Base-by-base conservation (phyloP, 1,284 basidiomycete genomes). In the Xanthoconium separans region DNA sequence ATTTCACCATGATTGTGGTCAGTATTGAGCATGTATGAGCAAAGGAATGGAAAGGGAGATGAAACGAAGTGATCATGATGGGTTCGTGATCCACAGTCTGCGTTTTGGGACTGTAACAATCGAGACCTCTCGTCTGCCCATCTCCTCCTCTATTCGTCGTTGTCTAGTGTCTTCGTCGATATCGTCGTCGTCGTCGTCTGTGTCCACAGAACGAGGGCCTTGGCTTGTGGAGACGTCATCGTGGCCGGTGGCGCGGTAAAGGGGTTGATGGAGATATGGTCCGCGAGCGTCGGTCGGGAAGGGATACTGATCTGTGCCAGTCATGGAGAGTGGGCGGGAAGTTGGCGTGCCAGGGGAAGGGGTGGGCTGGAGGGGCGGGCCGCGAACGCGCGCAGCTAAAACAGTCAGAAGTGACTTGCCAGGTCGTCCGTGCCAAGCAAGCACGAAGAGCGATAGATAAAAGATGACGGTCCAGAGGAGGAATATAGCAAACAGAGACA, bases 81-180 rank as follows among this genome's bases (percentile, higher is more conserved):
- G 87, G 66, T 91, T 91, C 50, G 81, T 77, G 47, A 91, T 79
- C 77, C 82, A 83, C 53, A 91, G 72, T 63, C 80, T 83, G 59
- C 87, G 85, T 65, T 81, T 85, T 29, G 89, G 89, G 36, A 90
- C 83, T 15, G 89, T 91, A 57, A 91, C 81, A 63, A 91, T 89
- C 24, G 86, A 87, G 30, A 91, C 87, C 58, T 91, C 87, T 51
- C 88, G 79, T 62, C 88, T 77, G 39, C 77, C 82, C 79, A 91
- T 88, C 69, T 91, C 89, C 53, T 87, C 83, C 67, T 91, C 89
- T 41, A 91, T 89, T 60, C 82, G 76, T 54, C 81, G 77, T 65
- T 90, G 87, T 54, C 83, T 75, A 22, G 82, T 78, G 52, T 86
- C 82, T 58, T 90, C 87, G 60, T 91, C 87, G 47, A 84, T 75